Base-by-base conservation (phyloP, 2,329 filamentous ascomycete species). In the Rasamsonia emersonii region DNA sequence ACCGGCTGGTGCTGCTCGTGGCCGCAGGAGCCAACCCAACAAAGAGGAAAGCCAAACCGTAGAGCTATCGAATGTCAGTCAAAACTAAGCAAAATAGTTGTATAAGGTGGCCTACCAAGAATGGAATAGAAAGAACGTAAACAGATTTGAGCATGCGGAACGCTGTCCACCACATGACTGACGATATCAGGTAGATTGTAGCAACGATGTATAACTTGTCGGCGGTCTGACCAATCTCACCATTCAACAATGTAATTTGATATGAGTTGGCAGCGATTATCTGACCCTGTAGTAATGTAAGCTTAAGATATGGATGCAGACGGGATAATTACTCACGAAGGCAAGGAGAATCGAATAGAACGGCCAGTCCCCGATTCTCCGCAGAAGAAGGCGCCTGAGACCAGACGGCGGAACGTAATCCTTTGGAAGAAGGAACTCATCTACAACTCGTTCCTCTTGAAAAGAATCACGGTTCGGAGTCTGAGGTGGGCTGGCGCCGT, bases 241-340 rank as follows among this genome's bases (percentile, higher is more conserved):
- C 74, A 3, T 71, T 73, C 14, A 78, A 59, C n/a, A 78, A 63
- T 1, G 73, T 75, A 48, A 78, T 72, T 49, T 78, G 75, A 55
- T 76, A 75, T 0, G 71, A 75, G 51, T 74, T 76, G 35, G 71
- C 68, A 2, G 73, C 69, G 25, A 77, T 65, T 42, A 77, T 68
- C 45, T 76, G 72, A 21, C 69, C 39, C 37, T 39, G 13, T 16
- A 18, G 19, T 18, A 16, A n/a, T n/a, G n/a, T n/a, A 21, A 18
- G n/a, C n/a, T n/a, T n/a, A n/a, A n/a, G n/a, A n/a, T n/a, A n/a
- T n/a, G n/a, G n/a, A n/a, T n/a, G n/a, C n/a, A n/a, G n/a, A n/a
- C n/a, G n/a, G n/a, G n/a, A n/a, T n/a, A n/a, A n/a, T 13, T 9
- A 36, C 35, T 26, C 18, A 40, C 67, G 30, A 73, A 61, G 3